These are phyloP conservation scores for Aleurites moluccanus DNA, from an alignment of 441 rosid species.

Conservation along the genomic window DNA sequence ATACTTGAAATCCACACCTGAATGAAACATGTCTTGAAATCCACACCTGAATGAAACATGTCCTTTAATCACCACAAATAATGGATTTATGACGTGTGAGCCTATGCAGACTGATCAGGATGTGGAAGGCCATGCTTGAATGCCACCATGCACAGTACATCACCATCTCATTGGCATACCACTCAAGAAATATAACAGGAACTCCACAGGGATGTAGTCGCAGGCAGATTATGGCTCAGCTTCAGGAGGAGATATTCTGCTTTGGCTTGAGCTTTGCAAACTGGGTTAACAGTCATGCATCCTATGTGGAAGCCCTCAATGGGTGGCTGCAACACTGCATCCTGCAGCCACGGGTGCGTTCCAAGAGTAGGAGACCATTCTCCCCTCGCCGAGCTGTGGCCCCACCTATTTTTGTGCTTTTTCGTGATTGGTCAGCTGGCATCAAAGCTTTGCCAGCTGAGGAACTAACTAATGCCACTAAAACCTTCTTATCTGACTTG, in stretches of 20 bases:
- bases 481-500: conserved; percentile 56
- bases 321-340: conserved; percentile 86
- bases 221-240: conserved; percentile 57
- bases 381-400: conserved; percentile 72
- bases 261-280: conserved; percentile 79
- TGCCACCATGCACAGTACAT: conserved; percentile 94
- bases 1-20: background rate
- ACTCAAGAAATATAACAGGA: conserved; percentile 49
- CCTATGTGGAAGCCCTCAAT: conserved; percentile 70
- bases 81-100: conserved; percentile 5
- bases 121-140: conserved; percentile 98
- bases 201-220: conserved; percentile 39
- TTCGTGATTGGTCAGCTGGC: conserved; percentile 79
- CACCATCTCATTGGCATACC: conserved; percentile 89
- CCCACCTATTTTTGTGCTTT: conserved; percentile 80
- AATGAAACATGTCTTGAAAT: background rate
- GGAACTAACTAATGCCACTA: conserved; percentile 63
- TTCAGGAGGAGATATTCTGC: conserved; percentile 68
- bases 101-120: conserved; percentile 65
- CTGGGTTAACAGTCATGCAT: conserved; percentile 65
- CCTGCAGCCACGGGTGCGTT: conserved; percentile 67
- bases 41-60: background rate
- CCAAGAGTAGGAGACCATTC: conserved; percentile 57
- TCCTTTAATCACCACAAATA: too few species aligned
- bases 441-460: conserved; percentile 62